Evolutionary conservation across 768 basidiomycete species (phyloP), one percentile per base, ranked within the genome.

Genomic region (Mycena crocata): DNA sequence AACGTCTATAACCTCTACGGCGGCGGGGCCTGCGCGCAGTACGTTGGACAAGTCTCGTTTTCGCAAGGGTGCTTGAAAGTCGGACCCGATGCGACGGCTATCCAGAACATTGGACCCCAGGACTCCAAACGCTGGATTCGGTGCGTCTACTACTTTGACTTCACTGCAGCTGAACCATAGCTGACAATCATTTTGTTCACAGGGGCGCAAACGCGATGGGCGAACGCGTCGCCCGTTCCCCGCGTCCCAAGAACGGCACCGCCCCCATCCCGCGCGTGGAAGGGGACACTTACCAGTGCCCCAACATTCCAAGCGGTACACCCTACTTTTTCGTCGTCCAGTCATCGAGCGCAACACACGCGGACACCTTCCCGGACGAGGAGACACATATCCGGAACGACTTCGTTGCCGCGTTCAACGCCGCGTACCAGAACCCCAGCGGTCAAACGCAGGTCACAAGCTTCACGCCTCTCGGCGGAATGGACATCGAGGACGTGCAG

Each of bases 281-380:
- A 31, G 48, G 48, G 24, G 48, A 49, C 48, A 49, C 48, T 7
- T 49, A 49, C 48, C 48, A 49, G 48, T 49, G 48, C 48, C 48
- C 48, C 10, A 49, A 49, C 26, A 26, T 49, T 19, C 48, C 48
- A n/a, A 49, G 48, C 26, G 48, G 48, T 26, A 26, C 48, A 19
- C 24, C 23, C 21, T 49, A 49, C 48, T 49, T 49, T 26, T 49
- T 49, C 26, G 48, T 30, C 48, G 48, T 49, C 24, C 48, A 49
- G 48, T 8, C 8, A 7, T 24, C 15, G 24, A 49, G 48, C 26
- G 23, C 48, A 6, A 31, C 48, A 26, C 21, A 49, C 48, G 28
- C 15, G 12, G 48, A 49, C 24, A 49, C 48, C 12, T 26, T 26
- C 26, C n/a, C 48, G 48, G 48, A 49, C 21, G 48, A 49, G 28